Percentiles rank a stretch among this genome's conserved stretches.
Conservation (phyloP, 2,329 filamentous ascomycete genomes). For the Alternaria gaisen region DNA sequence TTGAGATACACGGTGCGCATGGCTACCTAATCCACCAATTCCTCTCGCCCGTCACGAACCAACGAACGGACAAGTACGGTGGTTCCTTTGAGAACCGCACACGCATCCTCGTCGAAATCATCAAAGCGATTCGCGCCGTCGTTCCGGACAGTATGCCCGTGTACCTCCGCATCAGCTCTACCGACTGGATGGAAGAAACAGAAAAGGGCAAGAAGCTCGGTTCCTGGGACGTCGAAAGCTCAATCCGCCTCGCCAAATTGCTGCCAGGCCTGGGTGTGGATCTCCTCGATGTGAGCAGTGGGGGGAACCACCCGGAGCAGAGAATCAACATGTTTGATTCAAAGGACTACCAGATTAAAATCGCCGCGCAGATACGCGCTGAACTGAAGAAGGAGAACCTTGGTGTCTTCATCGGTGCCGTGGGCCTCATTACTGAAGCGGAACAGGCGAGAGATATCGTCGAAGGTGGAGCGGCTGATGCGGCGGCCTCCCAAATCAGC, state of each 20-base stretch:
- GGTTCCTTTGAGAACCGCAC: constrained; percentile 53
- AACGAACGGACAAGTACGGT: constrained; percentile 54
- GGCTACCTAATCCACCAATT: constrained; percentile 57
- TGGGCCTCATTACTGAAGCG: constrained; percentile 63
- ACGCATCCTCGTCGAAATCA: constrained; percentile 53
- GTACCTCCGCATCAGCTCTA: constrained; percentile 48
- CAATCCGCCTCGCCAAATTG: constrained; percentile 52
- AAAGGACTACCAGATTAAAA: constrained; percentile 60
- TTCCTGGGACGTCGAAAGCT: constrained; percentile 54
- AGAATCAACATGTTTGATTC: constrained; percentile 51
- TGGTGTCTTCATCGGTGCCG: constrained; percentile 60
- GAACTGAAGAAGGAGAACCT: constrained; percentile 47
- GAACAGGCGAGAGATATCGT: constrained; percentile 60
- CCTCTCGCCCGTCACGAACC: constrained; percentile 52
- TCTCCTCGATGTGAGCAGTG: constrained; percentile 57
- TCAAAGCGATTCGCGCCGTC: constrained; percentile 46
- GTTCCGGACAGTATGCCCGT: constrained; percentile 48
- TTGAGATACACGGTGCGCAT: constrained; percentile 56
- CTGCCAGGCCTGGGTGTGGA: constrained; percentile 55
- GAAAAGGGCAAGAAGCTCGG: constrained; percentile 41
- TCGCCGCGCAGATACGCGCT: constrained; percentile 58
- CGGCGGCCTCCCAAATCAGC: constrained; percentile 27
- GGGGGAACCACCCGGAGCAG: constrained; percentile 57
- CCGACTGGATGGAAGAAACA: constrained; percentile 50
- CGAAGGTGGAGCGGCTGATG: constrained; percentile 34